Base-by-base conservation (phyloP, 2,329 filamentous ascomycete species). In the Neonectria hederae region DNA sequence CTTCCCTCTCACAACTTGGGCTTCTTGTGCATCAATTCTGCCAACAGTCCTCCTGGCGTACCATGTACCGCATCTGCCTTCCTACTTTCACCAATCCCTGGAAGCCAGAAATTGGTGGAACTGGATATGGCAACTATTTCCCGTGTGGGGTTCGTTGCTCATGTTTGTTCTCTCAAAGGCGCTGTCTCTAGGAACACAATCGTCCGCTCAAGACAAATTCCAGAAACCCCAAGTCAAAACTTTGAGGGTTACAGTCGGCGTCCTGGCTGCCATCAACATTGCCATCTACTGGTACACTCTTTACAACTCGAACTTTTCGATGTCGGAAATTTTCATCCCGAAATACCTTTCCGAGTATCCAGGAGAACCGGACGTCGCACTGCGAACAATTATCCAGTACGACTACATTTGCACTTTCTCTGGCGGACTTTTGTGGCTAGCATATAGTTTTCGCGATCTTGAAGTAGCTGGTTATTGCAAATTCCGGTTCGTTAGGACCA, bases 111-210 rank as follows among this genome's bases (percentile, higher is more conserved):
- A 75, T 28, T 76, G 71, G 75, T 76, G 72, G 68, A 75, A 72
- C 19, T 77, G 75, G 74, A 45, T 75, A 14, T 77, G 75, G 75
- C 75, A 77, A 7, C 38, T 76, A 0, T 77, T 65, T 26, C 73
- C 74, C 0, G 45, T 76, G 0, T 76, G 71, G 73, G 66, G 65
- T 5, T 74, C 73, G 0, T 3, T 70, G 1, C 32, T 42, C 1
- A 63, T 71, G 49, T 63, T 75, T 30, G 38, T 60, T 2, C 10
- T 70, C 4, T 64, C 66, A 7, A 69, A 53, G 3, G 28, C 19
- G 1, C 3, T 6, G 24, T 2, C 13, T 13, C 2, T 32, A 35
- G 4, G 46, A 35, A 8, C 11, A 2, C 17, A 21, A 7, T 14
- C 22, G 13, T 2, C 4, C 0, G 17, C 43, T 1, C 11, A 52